A percentile compares a stretch with the other conserved stretches of the same genome.
Evolutionary conservation across 1,284 basidiomycete genomes (phyloP).

Genomic region (Abortiporus biennis): DNA sequence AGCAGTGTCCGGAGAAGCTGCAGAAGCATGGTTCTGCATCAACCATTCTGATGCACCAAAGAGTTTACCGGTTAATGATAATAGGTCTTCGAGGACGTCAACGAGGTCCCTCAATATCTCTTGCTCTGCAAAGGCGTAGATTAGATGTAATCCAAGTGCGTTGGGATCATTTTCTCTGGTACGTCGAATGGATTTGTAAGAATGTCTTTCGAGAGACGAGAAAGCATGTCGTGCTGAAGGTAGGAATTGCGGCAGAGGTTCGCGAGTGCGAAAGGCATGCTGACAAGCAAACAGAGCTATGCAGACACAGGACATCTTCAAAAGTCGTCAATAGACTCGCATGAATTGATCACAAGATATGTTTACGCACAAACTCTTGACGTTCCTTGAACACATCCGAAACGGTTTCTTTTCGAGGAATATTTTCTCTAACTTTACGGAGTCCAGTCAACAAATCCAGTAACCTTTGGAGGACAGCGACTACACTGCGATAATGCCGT

Average conservation of each 20-base stretch:
- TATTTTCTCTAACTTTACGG: constrained; percentile 42
- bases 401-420: constrained; percentile 39
- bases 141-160: constrained; percentile 30
- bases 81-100: constrained; percentile 35
- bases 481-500: constrained; percentile 34
- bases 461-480: constrained; percentile 34
- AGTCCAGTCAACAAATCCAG: constrained; percentile 42
- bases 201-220: constrained; percentile 27
- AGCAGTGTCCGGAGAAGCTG: too few species aligned
- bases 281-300: constrained; percentile 44
- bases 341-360: neutral
- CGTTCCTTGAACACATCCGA: constrained; percentile 35
- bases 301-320: constrained; percentile 40
- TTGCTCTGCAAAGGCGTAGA: constrained; percentile 41
- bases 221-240: constrained; percentile 40
- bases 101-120: constrained; percentile 38
- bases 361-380: constrained; percentile 35
- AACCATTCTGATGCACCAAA: constrained; percentile 44
- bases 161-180: constrained; percentile 26
- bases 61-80: constrained; percentile 33
- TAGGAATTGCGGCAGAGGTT: constrained; percentile 45
- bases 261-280: constrained; percentile 41
- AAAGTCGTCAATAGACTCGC: neutral
- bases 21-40: too few species aligned
- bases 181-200: constrained; percentile 29